Evolutionary conservation across 345 rosid genomes (phyloP).

Genomic region (Anacardium occidentale): DNA sequence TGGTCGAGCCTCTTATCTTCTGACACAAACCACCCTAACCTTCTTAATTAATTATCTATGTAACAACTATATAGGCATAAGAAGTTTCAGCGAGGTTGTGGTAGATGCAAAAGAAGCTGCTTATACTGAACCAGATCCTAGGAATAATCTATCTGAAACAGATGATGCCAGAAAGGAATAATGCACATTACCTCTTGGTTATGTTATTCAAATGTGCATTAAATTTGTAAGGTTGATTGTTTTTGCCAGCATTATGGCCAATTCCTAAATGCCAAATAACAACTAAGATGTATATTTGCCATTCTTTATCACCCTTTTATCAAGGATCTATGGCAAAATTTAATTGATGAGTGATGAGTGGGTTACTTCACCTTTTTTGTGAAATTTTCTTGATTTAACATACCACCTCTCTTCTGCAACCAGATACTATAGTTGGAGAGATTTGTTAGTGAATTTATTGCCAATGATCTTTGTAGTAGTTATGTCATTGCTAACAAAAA

Average conservation of each 20-base stretch:
- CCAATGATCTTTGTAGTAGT: no score
- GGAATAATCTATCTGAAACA: conserved; percentile 97
- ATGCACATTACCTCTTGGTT: not conserved
- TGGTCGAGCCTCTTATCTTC: not conserved
- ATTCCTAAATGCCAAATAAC: not conserved
- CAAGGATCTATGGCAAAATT: not conserved
- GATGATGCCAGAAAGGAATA: conserved; percentile 96
- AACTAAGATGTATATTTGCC: not conserved
- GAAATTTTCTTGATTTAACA: not conserved
- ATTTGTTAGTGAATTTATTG: not conserved
- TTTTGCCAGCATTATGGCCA: not conserved
- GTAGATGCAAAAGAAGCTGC: conserved; percentile 87
- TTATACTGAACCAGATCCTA: conserved; percentile 96
- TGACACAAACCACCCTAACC: conserved; percentile 14
- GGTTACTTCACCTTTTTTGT: not conserved
- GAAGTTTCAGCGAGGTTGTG: conserved; percentile 78
- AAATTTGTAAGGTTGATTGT: not conserved
- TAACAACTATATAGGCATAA: conserved; percentile 69
- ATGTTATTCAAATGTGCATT: not conserved
- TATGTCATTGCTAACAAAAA: no score
- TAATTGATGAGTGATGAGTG: not conserved
- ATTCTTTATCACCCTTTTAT: not conserved
- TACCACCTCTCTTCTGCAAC: not conserved
- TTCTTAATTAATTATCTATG: conserved; percentile 57
- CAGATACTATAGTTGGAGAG: not conserved